A percentile compares a stretch with the other conserved stretches of the same genome.
phyloP scores from a whole-genome alignment of 176 grass and related monocot species.

The Aechmea fasciata region DNA sequence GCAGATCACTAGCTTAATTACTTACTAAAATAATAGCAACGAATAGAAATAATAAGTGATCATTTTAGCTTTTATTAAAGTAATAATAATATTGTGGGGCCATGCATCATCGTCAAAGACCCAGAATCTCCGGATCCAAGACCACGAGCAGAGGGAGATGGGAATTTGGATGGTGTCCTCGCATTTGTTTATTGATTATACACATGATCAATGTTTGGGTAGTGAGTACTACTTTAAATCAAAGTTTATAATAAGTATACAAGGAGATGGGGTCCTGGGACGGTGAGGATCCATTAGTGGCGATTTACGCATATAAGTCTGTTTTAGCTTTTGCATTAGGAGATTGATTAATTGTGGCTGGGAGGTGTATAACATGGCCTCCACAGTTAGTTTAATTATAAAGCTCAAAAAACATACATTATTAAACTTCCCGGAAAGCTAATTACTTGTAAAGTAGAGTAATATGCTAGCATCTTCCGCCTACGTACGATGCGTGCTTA shows the following conservation, averaged over 20 bases:
- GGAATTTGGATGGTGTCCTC: no score
- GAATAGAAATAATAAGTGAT: not conserved
- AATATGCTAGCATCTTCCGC: no score
- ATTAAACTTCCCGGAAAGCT: no score
- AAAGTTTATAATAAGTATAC: no score
- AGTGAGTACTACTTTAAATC: no score
- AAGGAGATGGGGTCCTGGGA: no score
- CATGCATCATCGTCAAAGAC: not conserved
- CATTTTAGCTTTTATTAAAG: not conserved
- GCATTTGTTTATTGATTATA: no score
- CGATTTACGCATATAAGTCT: not conserved
- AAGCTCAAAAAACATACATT: no score
- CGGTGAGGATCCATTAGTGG: no score
- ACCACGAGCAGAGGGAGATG: conserved; percentile 33
- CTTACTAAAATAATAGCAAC: not conserved
- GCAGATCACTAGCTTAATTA: not conserved
- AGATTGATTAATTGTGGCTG: not conserved
- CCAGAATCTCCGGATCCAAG: conserved; percentile 81
- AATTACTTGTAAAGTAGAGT: no score
- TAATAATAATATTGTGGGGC: conserved; percentile 12
- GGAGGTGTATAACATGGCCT: not conserved
- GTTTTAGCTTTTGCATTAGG: not conserved
- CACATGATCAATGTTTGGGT: no score
- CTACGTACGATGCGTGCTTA: no score
- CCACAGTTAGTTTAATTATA: not conserved